Evolutionary conservation across 257 asterid genomes (phyloP).

Genomic region (Marsdenia floribunda): DNA sequence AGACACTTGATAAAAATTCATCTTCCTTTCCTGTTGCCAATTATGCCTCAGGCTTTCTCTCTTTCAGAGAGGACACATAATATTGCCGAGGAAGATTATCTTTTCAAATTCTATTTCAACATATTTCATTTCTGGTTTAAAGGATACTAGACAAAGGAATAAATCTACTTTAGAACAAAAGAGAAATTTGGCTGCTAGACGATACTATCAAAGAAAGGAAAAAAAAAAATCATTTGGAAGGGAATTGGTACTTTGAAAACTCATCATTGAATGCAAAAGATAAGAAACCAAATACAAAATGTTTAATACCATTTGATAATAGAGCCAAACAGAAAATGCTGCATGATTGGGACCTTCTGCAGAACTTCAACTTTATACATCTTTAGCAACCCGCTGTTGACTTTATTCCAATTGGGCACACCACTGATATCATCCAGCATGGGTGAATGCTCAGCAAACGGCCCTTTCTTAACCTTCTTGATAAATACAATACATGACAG

Average conservation of each 20-base stretch:
- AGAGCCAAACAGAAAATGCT: slow-evolving; percentile 89
- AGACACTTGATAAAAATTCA: neutral
- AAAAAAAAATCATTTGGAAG: neutral
- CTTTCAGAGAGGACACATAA: neutral
- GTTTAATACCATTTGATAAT: slow-evolving; percentile 72
- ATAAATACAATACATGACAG: slow-evolving; percentile 70
- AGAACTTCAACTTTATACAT: slow-evolving; percentile 88
- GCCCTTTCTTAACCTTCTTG: slow-evolving; percentile 88
- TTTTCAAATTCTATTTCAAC: neutral
- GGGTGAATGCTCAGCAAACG: slow-evolving; percentile 94
- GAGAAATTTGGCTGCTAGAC: neutral
- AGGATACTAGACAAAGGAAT: neutral
- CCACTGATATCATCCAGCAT: slow-evolving; percentile 96
- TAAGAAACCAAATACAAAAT: slow-evolving; percentile 1
- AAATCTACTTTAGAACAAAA: neutral
- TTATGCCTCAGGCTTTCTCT: neutral
- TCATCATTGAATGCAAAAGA: neutral
- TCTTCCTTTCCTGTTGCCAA: neutral
- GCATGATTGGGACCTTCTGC: slow-evolving; percentile 97
- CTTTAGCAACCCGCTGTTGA: slow-evolving; percentile 84
- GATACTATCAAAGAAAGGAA: neutral
- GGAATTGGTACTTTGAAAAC: neutral
- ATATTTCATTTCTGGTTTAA: neutral
- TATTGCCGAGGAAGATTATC: neutral
- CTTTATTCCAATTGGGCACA: slow-evolving; percentile 86